These are phyloP conservation scores for Coccomyxa sp. DNA, from an alignment of 139 green algal species.

Conservation along the genomic window DNA sequence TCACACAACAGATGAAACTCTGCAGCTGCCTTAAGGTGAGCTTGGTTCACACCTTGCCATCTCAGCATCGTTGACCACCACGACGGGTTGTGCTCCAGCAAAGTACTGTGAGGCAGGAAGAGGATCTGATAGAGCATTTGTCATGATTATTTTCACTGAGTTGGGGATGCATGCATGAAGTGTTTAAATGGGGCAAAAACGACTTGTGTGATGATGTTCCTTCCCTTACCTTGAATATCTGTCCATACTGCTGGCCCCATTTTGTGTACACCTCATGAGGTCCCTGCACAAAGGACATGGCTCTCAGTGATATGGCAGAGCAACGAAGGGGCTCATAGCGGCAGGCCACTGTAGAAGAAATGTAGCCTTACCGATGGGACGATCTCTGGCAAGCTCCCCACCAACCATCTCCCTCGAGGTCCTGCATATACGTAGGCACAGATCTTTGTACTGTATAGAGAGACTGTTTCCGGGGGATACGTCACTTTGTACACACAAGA, in stretches of 20 bases:
- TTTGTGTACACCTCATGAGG: not conserved
- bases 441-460: no score
- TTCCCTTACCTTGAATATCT: not conserved
- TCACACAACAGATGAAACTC: not conserved
- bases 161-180: not conserved
- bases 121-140: not conserved
- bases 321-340: no score
- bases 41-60: not conserved
- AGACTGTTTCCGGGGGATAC: no score
- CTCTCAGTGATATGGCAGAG: not conserved
- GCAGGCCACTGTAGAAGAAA: no score
- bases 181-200: not conserved
- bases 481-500: no score
- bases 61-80: not conserved
- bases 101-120: not conserved
- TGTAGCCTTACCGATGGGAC: no score
- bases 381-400: not conserved
- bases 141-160: not conserved
- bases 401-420: not conserved
- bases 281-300: not conserved
- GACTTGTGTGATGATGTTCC: not conserved
- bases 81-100: not conserved
- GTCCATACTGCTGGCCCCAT: not conserved
- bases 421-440: not conserved
- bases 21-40: not conserved